Base-by-base conservation (phyloP, 148 eudicot species). In the Rhododendron simsii region DNA sequence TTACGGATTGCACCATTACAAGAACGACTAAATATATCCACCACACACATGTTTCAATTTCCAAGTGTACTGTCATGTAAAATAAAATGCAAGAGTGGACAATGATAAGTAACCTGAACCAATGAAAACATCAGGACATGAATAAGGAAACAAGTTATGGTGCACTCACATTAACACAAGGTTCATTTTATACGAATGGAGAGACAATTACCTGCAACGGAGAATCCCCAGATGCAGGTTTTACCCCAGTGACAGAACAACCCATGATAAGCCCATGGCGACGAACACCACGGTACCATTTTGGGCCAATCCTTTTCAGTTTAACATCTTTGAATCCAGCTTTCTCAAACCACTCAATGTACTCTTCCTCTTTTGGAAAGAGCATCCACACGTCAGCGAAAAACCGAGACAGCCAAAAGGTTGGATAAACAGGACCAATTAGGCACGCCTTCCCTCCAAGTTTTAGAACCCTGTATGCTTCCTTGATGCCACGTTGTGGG, bases 331-430 rank as follows among this genome's bases (percentile, higher is more conserved):
- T 92, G 79, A 97, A 97, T 78, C 99, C 99, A 3, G 98, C 98
- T 84, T 95, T 97, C 79, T 87, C 39, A 84, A 95, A 97, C 99
- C 99, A 97, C 28, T 93, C 96, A 75, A 97, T 94, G 86, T 97
- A 95, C 87, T 97, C 99, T 89, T 95, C 98, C 89, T 97, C 98
- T 85, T 92, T 97, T 7, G 98, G 99, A 87, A 97, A 97, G 87
- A 97, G 98, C 99, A 97, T 97, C 99, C 98, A 97, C 74, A 93
- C 91, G 87, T 97, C 99, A 12, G 99, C 98, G 87, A 97, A 97
- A 86, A 97, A 94, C 26, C 95, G 96, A 83, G 99, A 97, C 69
- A 97, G 90, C 98, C 98, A 94, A 88, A 93, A 94, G 16, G 98
- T 94, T 41, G 98, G 99, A 88, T 97, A 87, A 13, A 97, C 98